These are phyloP conservation scores for Beauveria pseudobassiana DNA, from an alignment of 2,329 filamentous ascomycete species.

Conservation along the genomic window DNA sequence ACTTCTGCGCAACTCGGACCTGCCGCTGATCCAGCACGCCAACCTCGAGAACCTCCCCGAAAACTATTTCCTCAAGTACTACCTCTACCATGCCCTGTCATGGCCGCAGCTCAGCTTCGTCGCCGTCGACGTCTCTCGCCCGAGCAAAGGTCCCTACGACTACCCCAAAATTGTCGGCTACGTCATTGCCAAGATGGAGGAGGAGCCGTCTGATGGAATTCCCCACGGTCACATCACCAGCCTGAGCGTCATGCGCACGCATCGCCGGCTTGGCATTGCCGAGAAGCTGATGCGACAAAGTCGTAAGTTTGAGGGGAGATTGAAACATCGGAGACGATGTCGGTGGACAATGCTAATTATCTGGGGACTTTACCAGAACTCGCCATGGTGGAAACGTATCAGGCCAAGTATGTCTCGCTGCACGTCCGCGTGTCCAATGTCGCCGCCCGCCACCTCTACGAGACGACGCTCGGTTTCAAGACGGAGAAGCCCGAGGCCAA, in stretches of 20 bases:
- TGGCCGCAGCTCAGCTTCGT: conserved; percentile 98
- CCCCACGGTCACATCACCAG: conserved; percentile 95
- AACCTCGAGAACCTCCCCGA: conserved; percentile 99
- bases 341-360: not conserved
- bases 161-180: conserved; percentile 98
- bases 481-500: conserved; percentile 79
- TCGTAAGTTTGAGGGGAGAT: conserved; percentile 49
- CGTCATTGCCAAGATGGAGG: conserved; percentile 99
- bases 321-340: not conserved
- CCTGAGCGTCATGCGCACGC: conserved; percentile 92
- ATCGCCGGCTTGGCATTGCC: conserved; percentile 81
- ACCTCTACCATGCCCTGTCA: conserved; percentile 95
- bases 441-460: conserved; percentile 86
- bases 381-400: conserved; percentile 94
- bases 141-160: conserved; percentile 70
- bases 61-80: conserved; percentile 99
- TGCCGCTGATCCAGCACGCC: conserved; percentile 90
- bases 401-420: conserved; percentile 85
- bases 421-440: conserved; percentile 93
- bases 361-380: conserved; percentile 27
- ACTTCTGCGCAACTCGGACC: conserved; percentile 72
- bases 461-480: conserved; percentile 82
- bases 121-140: conserved; percentile 82
- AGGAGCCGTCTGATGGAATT: conserved; percentile 85
- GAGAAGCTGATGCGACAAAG: conserved; percentile 97